These are phyloP conservation scores for Nidularia pulvinata DNA, from an alignment of 768 basidiomycete genomes.

Conservation along the genomic window DNA sequence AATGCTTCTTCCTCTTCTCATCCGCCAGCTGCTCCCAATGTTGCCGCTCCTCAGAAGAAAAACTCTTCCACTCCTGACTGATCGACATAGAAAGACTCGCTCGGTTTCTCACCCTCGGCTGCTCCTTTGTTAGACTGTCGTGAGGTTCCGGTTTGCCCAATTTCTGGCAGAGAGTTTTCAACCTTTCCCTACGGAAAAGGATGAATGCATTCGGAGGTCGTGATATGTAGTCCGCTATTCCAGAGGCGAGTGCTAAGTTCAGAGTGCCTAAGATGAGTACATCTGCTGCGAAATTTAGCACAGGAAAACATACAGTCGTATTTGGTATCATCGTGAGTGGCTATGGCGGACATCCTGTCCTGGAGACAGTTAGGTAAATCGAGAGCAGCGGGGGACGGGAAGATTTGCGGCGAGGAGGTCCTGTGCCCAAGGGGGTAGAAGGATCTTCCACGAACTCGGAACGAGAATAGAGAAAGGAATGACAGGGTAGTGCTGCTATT, in stretches of 20 bases:
- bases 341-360: no score
- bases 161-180: slow-evolving; percentile 49
- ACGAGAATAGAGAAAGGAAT: no score
- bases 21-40: slow-evolving; percentile 79
- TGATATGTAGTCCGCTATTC: slow-evolving; percentile 84
- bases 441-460: no score
- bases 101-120: slow-evolving; percentile 40
- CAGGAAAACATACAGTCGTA: no score
- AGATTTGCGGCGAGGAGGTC: no score
- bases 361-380: no score
- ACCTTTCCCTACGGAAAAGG: slow-evolving; percentile 79
- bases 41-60: slow-evolving; percentile 54
- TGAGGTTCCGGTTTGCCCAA: slow-evolving; percentile 54
- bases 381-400: no score
- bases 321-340: no score
- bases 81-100: slow-evolving; percentile 56
- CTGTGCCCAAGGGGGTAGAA: no score
- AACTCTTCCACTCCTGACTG: slow-evolving; percentile 20
- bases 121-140: slow-evolving; percentile 59
- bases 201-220: slow-evolving; percentile 87
- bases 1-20: slow-evolving; percentile 78
- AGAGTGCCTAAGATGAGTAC: no score
- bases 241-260: slow-evolving; percentile 17
- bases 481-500: no score
- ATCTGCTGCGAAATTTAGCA: no score